Conservation (phyloP, 305 asterid species). For the Solanum hybrid region DNA sequence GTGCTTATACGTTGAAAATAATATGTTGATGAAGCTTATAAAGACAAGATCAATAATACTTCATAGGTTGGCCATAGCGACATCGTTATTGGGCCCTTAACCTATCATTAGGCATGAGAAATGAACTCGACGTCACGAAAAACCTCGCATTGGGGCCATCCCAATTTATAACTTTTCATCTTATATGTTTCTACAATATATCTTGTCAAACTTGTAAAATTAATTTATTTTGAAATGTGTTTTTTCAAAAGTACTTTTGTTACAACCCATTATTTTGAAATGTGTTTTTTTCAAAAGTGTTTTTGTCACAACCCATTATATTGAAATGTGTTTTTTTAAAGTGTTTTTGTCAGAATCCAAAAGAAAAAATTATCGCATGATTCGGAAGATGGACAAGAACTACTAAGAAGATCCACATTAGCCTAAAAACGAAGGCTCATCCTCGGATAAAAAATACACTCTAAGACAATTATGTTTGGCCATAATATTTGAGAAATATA, state of each 20-base stretch:
- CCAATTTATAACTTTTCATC: neutral
- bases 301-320: neutral
- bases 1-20: neutral
- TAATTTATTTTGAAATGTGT: neutral
- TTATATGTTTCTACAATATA: neutral
- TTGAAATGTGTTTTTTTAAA: neutral
- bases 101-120: no score
- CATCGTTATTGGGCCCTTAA: no score
- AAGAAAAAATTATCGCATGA: neutral
- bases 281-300: neutral
- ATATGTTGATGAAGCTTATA: neutral
- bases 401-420: neutral
- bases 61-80: neutral
- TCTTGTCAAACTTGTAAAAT: neutral
- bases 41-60: neutral
- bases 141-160: no score
- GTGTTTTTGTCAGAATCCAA: neutral
- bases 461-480: no score
- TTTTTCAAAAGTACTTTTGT: neutral
- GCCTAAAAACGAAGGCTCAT: neutral
- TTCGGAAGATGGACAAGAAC: neutral
- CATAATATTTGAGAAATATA: no score
- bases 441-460: neutral
- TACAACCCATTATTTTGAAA: neutral
- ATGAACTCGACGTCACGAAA: no score